A percentile compares a stretch with the other conserved stretches of the same genome.
Evolutionary conservation across 495 filamentous ascomycete genomes (phyloP).

Genomic region (Hypoxylon fuscum): DNA sequence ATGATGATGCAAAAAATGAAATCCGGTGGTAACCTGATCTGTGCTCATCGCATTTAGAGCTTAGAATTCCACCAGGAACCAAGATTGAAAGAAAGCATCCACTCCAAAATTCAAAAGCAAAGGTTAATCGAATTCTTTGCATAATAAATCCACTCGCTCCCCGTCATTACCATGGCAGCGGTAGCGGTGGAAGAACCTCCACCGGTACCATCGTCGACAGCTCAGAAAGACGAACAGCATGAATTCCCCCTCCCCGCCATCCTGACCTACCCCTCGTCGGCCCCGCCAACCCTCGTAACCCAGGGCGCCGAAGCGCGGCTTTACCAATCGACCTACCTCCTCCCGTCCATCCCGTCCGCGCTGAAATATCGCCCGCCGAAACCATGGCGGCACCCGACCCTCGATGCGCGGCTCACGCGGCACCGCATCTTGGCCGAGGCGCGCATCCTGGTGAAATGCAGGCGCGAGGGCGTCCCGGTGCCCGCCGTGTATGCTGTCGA

Average conservation of each 20-base stretch:
- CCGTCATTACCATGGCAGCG: slow-evolving; percentile 28
- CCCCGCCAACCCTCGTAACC: slow-evolving; percentile 70
- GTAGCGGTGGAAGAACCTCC: background rate
- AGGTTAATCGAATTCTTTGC: background rate
- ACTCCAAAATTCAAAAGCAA: background rate
- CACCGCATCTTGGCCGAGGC: slow-evolving; percentile 88
- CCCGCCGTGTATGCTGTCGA: slow-evolving; percentile 81
- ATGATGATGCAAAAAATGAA: too few species aligned
- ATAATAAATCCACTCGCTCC: background rate
- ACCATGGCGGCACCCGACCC: slow-evolving; percentile 88
- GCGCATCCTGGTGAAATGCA: slow-evolving; percentile 77
- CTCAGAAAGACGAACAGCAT: slow-evolving; percentile 16
- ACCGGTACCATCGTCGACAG: background rate
- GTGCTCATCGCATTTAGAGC: too few species aligned
- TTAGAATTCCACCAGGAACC: background rate
- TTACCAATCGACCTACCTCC: slow-evolving; percentile 85
- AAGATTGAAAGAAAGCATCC: background rate
- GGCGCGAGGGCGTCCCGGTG: slow-evolving; percentile 78
- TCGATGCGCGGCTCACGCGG: slow-evolving; percentile 87
- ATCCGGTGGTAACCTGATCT: too few species aligned
- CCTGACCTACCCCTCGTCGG: slow-evolving; percentile 68
- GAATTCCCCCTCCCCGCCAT: slow-evolving; percentile 66
- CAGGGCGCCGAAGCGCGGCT: slow-evolving; percentile 97
- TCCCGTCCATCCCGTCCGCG: slow-evolving; percentile 72
- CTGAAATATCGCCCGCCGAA: slow-evolving; percentile 95